These are phyloP conservation scores for Aspergillus carbonarius DNA, from an alignment of 2,329 filamentous ascomycete species.

Conservation along the genomic window DNA sequence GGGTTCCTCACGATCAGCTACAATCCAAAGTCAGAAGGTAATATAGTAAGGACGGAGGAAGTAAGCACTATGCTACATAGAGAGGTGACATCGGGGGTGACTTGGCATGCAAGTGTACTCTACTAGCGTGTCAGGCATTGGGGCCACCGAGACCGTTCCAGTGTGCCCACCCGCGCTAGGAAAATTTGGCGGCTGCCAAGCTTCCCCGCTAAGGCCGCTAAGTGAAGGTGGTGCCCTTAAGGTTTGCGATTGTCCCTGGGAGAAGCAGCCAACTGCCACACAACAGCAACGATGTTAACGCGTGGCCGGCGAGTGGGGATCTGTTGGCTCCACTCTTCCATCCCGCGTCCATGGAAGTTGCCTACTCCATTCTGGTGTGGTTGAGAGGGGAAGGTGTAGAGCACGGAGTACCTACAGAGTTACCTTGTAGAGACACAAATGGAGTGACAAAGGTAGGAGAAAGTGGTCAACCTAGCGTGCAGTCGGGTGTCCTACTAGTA, in stretches of 20 bases:
- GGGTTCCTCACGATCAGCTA: no score
- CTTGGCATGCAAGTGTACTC: no score
- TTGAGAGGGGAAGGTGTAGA: not conserved
- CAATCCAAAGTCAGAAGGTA: no score
- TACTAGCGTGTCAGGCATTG: not conserved
- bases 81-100: no score
- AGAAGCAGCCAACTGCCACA: not conserved
- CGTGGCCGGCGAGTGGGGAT: conserved; percentile 13
- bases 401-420: not conserved
- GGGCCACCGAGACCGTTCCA: no score
- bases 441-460: not conserved
- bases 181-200: conserved; percentile 12
- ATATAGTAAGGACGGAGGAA: no score
- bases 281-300: conserved; percentile 5
- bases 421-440: not conserved
- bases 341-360: not conserved
- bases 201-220: conserved; percentile 14
- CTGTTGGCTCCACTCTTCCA: not conserved
- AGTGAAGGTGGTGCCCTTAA: conserved; percentile 5
- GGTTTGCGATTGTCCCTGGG: conserved; percentile 1
- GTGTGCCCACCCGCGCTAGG: not conserved
- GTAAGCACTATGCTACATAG: no score
- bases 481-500: not conserved
- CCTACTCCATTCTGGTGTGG: not conserved
- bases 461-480: not conserved